These are phyloP conservation scores for Tylopilus balloui DNA, from an alignment of 768 basidiomycete species.

Conservation along the genomic window DNA sequence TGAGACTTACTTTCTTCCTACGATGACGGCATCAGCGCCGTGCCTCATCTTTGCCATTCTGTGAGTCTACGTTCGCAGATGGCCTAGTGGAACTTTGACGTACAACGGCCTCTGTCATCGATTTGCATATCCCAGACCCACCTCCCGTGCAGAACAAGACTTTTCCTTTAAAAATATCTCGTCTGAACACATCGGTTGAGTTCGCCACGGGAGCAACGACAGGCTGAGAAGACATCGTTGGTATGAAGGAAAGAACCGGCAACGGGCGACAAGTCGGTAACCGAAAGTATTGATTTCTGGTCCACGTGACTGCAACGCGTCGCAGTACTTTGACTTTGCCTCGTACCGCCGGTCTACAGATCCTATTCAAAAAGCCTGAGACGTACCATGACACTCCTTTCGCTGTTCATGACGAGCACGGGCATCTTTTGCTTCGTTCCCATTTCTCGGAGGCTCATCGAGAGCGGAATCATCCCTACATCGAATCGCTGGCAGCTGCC, in stretches of 20 bases:
- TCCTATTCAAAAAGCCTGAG: not conserved
- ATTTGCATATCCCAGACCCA: conserved; percentile 88
- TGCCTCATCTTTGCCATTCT: conserved; percentile 60
- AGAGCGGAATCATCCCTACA: conserved; percentile 18
- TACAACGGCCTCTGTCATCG: conserved; percentile 82
- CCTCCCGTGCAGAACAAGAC: conserved; percentile 91
- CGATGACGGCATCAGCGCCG: conserved; percentile 76
- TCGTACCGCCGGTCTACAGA: not conserved
- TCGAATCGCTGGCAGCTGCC: conserved; percentile 8
- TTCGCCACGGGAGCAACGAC: conserved; percentile 44
- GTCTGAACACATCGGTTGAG: conserved; percentile 66
- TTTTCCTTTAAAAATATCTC: conserved; percentile 84
- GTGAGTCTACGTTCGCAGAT: conserved; percentile 3
- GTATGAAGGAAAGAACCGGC: not conserved
- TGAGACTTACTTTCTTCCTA: conserved; percentile 75
- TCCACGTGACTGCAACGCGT: conserved; percentile 21
- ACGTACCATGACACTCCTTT: conserved; percentile 19
- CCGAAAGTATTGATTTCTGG: conserved; percentile 12
- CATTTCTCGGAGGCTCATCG: conserved; percentile 23
- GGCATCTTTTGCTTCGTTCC: conserved; percentile 27
- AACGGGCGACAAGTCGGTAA: no score
- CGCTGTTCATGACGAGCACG: conserved; percentile 21
- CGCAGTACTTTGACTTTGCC: not conserved
- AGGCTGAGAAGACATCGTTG: conserved; percentile 35
- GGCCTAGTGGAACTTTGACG: conserved; percentile 22